Base-by-base conservation (phyloP, 2,329 filamentous ascomycete genomes). In the Colletotrichum sansevieriae region DNA sequence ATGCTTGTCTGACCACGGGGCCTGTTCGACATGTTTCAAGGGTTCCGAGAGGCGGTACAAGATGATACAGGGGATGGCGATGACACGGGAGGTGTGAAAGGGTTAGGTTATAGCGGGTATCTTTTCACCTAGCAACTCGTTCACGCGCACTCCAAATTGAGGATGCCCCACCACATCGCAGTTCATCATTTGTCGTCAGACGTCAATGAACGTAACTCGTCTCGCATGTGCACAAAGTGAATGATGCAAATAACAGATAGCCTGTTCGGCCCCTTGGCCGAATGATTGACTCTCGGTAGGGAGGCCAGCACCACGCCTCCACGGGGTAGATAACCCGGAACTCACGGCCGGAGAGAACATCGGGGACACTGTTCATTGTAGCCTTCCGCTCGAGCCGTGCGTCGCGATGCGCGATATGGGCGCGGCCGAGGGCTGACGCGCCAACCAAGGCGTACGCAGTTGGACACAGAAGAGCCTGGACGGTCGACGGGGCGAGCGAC, bases 301-400 rank as follows among this genome's bases (percentile, higher is more conserved):
- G 10, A 35, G 1, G 11, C 35, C 35, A 41, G 11, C 15, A 35
- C 3, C 52, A 56, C 15, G n/a, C 13, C 52, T 39, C 33, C 6
- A 18, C 3, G 18, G 52, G n/a, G 8, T 11, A 22, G 11, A 54
- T 10, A 37, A n/a, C 29, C 9, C 11, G 51, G 13, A 54, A 15
- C 29, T 29, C 33, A 54, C 51, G 33, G 29, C 51, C 52, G 11
- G 52, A n/a, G 35, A 56, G 52, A 56, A 11, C 15, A 56, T 56
- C 5, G 52, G n/a, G 52, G 15, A 56, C 33, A 3, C 33, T 56
- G 33, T 15, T 33, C 12, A 20, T 22, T 9, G 52, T 2, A 56
- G 33, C 33, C 2, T 56, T 11, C 11, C 35, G 52, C 8, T 39
- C 35, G 18, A 22, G n/a, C 13, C 33, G 33, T 15, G 52, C 18